Evolutionary conservation across 768 basidiomycete genomes (phyloP), one percentile per base, ranked within the genome.

Genomic region (Boletus sp.): DNA sequence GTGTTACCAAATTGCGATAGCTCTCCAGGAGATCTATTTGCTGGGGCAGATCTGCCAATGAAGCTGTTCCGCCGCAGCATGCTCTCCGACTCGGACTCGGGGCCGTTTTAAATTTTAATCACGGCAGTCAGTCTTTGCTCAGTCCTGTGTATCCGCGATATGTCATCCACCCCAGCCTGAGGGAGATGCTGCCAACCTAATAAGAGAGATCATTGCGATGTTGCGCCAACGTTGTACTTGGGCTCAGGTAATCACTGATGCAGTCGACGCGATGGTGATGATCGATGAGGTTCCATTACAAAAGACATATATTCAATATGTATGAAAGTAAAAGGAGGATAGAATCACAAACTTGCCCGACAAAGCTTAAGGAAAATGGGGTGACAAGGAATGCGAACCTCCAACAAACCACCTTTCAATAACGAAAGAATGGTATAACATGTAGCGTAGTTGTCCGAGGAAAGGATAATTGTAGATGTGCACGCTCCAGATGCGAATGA

Each of bases 1-100:
- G 70, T 0, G 78, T 72, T 1, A 82, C 78, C 20, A 82, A 63
- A 2, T 73, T 73, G 7, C 76, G 73, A 64, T 84, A 37, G 12
- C 15, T 40, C 7, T 47, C 40, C 3, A 40, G 28, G 33, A 35
- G 56, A 17, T 30, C 32, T 33, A 37, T 40, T 32, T 29, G 53
- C 9, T 20, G 35, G 6, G 29, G 40, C 14, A 47, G 24, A 24
- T 3, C 24, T 24, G n/a, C n/a, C n/a, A n/a, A n/a, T n/a, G 24
- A 24, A 24, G 24, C 24, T 24, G 24, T 24, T 24, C 24, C 24
- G 24, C 24, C 24, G 24, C 24, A 24, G 24, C 3, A 24, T 24
- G 44, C 41, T 8, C 20, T 42, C 20, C 12, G 41, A 20, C 2
- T 20, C 41, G n/a, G 40, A 41, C 2, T 20, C 41, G n/a, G 40